phyloP scores from a whole-genome alignment of 2,329 filamentous ascomycete genomes.

The Xylariaceae sp. region DNA sequence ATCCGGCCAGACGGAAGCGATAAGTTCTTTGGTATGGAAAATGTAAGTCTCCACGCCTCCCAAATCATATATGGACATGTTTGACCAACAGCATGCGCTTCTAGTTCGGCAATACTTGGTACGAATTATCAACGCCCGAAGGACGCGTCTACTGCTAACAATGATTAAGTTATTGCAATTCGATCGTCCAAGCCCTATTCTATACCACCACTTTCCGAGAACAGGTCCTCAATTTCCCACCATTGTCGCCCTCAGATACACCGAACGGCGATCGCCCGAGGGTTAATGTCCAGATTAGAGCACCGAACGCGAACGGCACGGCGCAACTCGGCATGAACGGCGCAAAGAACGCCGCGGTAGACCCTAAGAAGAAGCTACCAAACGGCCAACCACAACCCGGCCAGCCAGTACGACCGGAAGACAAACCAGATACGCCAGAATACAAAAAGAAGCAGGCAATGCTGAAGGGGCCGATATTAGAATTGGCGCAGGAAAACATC shows the following conservation, averaged over 20 bases:
- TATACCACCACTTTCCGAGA: constrained; percentile 93
- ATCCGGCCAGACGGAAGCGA: constrained; percentile 85
- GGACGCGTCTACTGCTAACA: constrained; percentile 24
- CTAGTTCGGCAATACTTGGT: constrained; percentile 98
- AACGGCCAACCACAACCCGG: constrained; percentile 53
- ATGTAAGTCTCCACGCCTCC: constrained; percentile 54
- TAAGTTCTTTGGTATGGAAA: constrained; percentile 98
- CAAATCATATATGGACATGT: constrained; percentile 3
- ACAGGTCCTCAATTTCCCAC: constrained; percentile 87
- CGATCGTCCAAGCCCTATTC: constrained; percentile 94
- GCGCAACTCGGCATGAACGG: constrained; percentile 40
- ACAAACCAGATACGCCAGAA: constrained; percentile 90
- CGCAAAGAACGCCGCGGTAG: constrained; percentile 52
- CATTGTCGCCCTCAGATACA: constrained; percentile 64
- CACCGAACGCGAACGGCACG: constrained; percentile 49
- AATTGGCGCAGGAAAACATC: constrained; percentile 77
- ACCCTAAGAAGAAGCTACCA: constrained; percentile 54
- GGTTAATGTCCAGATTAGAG: constrained; percentile 59
- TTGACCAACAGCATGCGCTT: constrained; percentile 33
- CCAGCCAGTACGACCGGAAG: constrained; percentile 66
- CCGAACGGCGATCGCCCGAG: constrained; percentile 56
- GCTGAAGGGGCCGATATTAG: constrained; percentile 79
- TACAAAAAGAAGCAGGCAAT: constrained; percentile 98
- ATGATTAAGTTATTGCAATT: constrained; percentile 82
- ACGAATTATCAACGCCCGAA: constrained; percentile 31